Evolutionary conservation across 768 basidiomycete genomes (phyloP), one percentile per base, ranked within the genome.

Genomic region (Cantharellus anzutake): DNA sequence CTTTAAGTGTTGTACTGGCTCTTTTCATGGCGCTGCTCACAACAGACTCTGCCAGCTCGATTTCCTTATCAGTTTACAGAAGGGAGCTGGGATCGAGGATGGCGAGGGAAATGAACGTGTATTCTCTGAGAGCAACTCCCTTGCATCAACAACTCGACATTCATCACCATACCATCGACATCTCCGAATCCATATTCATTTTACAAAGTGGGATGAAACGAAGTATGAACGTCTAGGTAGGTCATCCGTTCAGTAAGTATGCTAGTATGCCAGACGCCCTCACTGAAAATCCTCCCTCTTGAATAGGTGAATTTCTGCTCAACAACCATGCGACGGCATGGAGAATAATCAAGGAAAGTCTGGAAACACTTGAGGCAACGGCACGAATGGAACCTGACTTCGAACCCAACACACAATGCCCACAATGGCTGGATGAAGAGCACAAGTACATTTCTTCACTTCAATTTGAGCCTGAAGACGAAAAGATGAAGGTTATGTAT

Each of bases 201-300:
- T 63, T 57, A 35, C 42, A 41, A 65, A 65, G 57, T 66, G 66
- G 63, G 65, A 67, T 59, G 62, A 66, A 38, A 65, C 66, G 29
- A 64, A 58, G 35, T 58, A 29, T 29, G 20, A 29, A 29, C 1
- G 20, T 29, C 20, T 29, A 29, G 20, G 20, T 29, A 29, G 20
- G 20, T 29, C 20, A 29, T 14, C 39, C 20, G 20, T 29, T 29
- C 20, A 29, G 20, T 29, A 29, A 29, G 20, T 29, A 29, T 29
- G 20, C 20, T 29, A 29, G 20, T 29, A 29, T 29, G 20, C 20
- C 20, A 29, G 20, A 29, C 20, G 1, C 20, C 20, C 20, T 29
- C 20, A 29, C 20, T 29, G 20, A 29, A 29, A 29, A 29, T 29
- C 20, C 20, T 29, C 20, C 20, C 20, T 29, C 20, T 29, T 29